A percentile compares a stretch with the other conserved stretches of the same genome.
phyloP scores from a whole-genome alignment of 106 monocot genomes.

The Narthecium ossifragum region DNA sequence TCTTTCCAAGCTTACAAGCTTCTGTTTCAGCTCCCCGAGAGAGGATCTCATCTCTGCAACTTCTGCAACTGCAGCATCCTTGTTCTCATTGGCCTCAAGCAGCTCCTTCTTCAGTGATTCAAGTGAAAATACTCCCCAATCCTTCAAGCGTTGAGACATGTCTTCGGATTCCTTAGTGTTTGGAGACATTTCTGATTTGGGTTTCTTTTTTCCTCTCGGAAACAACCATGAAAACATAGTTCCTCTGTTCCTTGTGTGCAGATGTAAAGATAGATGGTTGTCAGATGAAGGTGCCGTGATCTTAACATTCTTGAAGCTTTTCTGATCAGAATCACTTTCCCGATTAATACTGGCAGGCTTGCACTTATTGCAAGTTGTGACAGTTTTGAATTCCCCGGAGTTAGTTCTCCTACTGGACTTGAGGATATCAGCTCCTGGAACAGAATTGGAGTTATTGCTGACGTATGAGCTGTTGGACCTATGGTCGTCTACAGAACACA shows the following conservation, averaged over 20 bases:
- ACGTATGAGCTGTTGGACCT: constrained; percentile 19
- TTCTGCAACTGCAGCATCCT: constrained; percentile 64
- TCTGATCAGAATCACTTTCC: constrained; percentile 20
- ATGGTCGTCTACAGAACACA: constrained; percentile 19
- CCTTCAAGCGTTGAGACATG: constrained; percentile 59
- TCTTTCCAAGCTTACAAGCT: constrained; percentile 58
- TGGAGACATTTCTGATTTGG: constrained; percentile 47
- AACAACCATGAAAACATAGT: constrained; percentile 57
- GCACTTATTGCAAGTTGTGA: constrained; percentile 43
- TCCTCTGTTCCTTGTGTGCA: constrained; percentile 31
- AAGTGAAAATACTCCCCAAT: constrained; percentile 47
- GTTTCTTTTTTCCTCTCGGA: constrained; percentile 44
- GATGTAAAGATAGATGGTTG: constrained; percentile 6
- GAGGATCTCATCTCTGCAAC: constrained; percentile 71
- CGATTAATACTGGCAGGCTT: constrained; percentile 43
- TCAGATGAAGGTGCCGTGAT: constrained; percentile 5
- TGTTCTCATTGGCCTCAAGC: constrained; percentile 55
- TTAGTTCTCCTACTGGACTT: constrained; percentile 27
- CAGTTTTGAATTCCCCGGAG: constrained; percentile 35
- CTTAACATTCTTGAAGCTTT: constrained; percentile 15
- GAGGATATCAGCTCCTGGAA: constrained; percentile 18
- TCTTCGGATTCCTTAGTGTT: constrained; percentile 44
- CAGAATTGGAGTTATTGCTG: constrained; percentile 18
- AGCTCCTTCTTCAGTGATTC: constrained; percentile 75
- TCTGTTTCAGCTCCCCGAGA: constrained; percentile 52